Evolutionary conservation across 345 rosid species (phyloP).

Genomic region (Eucalyptus virginea): DNA sequence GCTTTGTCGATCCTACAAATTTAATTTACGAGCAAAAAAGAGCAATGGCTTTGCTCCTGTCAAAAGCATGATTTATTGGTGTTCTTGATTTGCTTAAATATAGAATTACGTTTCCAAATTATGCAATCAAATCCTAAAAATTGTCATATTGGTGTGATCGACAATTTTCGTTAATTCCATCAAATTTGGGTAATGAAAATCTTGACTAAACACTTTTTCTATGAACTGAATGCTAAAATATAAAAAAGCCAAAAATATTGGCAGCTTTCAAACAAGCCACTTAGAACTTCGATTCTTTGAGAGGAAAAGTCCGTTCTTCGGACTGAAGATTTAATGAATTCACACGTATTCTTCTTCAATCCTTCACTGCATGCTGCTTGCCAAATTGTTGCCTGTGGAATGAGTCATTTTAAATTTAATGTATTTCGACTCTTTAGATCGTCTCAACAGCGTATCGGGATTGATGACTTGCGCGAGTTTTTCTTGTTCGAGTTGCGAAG

Average conservation of each 20-base stretch:
- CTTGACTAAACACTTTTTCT: too few species aligned
- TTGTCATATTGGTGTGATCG: background rate
- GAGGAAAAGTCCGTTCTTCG: background rate
- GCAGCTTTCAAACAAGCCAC: background rate
- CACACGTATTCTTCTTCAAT: background rate
- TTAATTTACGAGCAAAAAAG: too few species aligned
- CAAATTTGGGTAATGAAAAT: too few species aligned
- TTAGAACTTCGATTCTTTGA: background rate
- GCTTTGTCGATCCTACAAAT: too few species aligned
- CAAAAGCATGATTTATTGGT: background rate
- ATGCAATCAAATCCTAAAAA: background rate
- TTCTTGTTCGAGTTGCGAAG: background rate
- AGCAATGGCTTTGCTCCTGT: background rate
- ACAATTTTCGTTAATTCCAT: too few species aligned
- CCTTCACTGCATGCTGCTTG: background rate
- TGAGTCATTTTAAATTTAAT: background rate
- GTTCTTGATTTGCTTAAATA: background rate
- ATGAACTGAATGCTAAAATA: too few species aligned
- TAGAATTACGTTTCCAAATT: too few species aligned
- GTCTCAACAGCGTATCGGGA: background rate
- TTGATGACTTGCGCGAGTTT: background rate
- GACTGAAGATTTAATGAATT: background rate
- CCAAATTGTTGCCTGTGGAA: background rate
- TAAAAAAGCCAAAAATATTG: too few species aligned
- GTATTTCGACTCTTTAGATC: background rate